These are phyloP conservation scores for Ogataea trehalophila DNA, from an alignment of 805 yeast species.

Conservation along the genomic window DNA sequence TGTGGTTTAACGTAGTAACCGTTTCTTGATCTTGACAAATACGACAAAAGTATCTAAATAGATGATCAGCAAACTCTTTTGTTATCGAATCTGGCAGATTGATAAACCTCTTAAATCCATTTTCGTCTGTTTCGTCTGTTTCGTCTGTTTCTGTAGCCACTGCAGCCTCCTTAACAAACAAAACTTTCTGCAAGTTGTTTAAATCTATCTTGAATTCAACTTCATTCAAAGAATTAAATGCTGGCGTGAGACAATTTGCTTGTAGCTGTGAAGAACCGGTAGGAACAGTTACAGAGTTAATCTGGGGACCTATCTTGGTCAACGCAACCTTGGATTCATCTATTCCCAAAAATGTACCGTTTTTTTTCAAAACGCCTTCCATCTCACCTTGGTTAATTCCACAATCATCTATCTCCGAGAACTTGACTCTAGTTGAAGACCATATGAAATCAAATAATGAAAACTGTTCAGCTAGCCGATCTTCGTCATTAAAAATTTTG, in stretches of 20 bases:
- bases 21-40: background rate
- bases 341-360: too few species aligned
- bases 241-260: background rate
- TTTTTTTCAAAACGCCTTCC: too few species aligned
- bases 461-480: background rate
- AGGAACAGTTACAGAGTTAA: background rate
- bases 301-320: too few species aligned
- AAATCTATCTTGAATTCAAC: constrained; percentile 6
- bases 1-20: background rate
- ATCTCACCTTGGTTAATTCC: background rate
- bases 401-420: background rate
- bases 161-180: constrained; percentile 13
- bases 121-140: too few species aligned
- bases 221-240: constrained; percentile 1
- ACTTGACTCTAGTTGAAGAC: constrained; percentile 6
- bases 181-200: constrained; percentile 8
- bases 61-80: constrained; percentile 6
- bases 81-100: constrained; percentile 11
- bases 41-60: constrained; percentile 11
- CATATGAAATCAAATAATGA: constrained; percentile 6
- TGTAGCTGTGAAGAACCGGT: background rate
- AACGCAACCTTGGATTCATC: too few species aligned
- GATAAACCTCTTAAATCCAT: constrained; percentile 1
- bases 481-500: constrained; percentile 3
- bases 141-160: constrained; percentile 10